Base-by-base conservation (phyloP, 1,284 basidiomycete species). In the Phylloboletellus chloephorus region DNA sequence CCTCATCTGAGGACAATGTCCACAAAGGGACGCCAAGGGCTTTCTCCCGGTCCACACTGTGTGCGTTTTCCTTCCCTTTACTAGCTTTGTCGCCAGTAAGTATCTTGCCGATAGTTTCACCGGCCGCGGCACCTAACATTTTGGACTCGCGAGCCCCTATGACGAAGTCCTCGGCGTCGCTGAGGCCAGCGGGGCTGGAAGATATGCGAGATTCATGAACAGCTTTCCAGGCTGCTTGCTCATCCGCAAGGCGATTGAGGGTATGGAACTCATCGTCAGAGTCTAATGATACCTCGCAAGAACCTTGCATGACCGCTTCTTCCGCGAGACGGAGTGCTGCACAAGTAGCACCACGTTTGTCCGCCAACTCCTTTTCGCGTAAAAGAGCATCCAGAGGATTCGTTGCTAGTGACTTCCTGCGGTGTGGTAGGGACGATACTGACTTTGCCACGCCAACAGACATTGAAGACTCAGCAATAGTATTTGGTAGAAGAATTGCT, bases 341-440 rank as follows among this genome's bases (percentile, higher is more conserved):
- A 11, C 41, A 58, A 24, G 69, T 68, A 17, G 65, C 62, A 5
- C 77, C 74, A n/a, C 53, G 58, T 44, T 67, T 66, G 15, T 74
- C 66, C 15, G 68, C 67, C 6, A 55, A 46, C 19, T 58, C 60
- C 52, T 78, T 78, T 54, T 81, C 78, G 43, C 67, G 72, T 21
- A 81, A 55, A 33, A 82, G 64, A 2, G 63, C 65, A 30, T 68
- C 69, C 21, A 85, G 63, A 5, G 82, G 81, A 48, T 79, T 71
- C 19, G 31, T 32, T 5, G 53, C 12, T 44, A 38, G 43, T 6
- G 53, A 16, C 47, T 63, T 71, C 50, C 63, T 60, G 43, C 41
- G 44, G 17, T 41, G 47, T 38, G 23, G 21, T 2, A 26, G 26
- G 6, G 31, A 20, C 11, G 44, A 19, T 9, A 10, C 16, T 9